phyloP scores from a whole-genome alignment of 805 yeast species.

The Cyberlindnera suaveolens region DNA sequence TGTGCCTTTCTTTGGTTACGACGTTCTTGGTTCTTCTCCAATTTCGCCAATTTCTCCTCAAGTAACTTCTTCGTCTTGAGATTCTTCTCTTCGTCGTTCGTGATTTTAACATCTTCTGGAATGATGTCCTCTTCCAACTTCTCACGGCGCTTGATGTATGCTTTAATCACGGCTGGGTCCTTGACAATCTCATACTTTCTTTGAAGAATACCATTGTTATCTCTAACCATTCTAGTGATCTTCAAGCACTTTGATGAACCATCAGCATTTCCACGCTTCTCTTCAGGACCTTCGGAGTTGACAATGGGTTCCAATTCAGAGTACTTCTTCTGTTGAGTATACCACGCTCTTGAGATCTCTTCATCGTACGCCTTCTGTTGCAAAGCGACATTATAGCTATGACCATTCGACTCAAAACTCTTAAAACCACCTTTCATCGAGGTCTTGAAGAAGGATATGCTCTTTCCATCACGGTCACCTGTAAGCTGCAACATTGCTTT shows the following conservation, averaged over 20 bases:
- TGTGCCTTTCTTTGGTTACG: slow-evolving; percentile 50
- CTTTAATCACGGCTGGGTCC: slow-evolving; percentile 83
- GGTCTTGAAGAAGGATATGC: slow-evolving; percentile 80
- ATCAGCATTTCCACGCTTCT: slow-evolving; percentile 4
- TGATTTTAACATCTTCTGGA: slow-evolving; percentile 66
- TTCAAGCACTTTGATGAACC: slow-evolving; percentile 35
- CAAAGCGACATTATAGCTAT: slow-evolving; percentile 70
- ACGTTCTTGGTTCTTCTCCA: slow-evolving; percentile 70
- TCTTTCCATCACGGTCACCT: slow-evolving; percentile 92
- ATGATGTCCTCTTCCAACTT: slow-evolving; percentile 57
- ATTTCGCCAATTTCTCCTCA: slow-evolving; percentile 76
- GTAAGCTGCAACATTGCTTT: slow-evolving; percentile 93
- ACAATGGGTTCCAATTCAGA: slow-evolving; percentile 24
- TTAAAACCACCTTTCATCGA: slow-evolving; percentile 93
- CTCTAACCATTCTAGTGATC: slow-evolving; percentile 75
- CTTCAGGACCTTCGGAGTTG: slow-evolving; percentile 26
- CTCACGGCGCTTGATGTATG: slow-evolving; percentile 70
- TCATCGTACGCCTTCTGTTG: slow-evolving; percentile 92
- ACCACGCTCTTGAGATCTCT: slow-evolving; percentile 87
- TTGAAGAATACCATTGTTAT: slow-evolving; percentile 80
- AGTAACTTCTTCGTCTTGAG: slow-evolving; percentile 68
- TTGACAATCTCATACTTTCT: slow-evolving; percentile 70
- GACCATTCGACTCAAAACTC: slow-evolving; percentile 45
- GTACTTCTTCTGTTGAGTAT: slow-evolving; percentile 64
- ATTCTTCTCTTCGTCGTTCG: slow-evolving; percentile 81